Base-by-base conservation (phyloP, 2,329 filamentous ascomycete species). In the Colletotrichum cordylinicola region DNA sequence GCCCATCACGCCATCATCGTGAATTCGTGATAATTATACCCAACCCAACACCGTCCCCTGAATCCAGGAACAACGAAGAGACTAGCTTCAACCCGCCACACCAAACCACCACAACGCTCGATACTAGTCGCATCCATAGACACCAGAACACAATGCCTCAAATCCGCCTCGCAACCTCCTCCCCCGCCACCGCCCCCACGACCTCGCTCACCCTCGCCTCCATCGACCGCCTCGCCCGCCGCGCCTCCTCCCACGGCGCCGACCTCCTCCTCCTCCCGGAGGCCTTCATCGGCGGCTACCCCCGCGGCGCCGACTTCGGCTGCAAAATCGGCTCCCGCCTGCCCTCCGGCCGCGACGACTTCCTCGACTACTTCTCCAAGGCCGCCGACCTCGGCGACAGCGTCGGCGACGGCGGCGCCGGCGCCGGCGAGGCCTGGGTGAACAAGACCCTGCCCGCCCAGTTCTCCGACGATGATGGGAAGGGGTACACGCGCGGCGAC, bases 261-360 rank as follows among this genome's bases (percentile, higher is more conserved):
- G 88, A 97, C 82, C 89, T 98, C 66, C 89, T 98, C 33, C 91
- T 98, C 68, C 96, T 98, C 77, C 96, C 96, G 0, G 96, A 98
- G 87, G 96, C 96, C 27, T 98, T 95, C 82, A 90, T 98, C 2
- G 96, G 96, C 62, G 96, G 96, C 2, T 98, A 98, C 82, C 96
- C 96, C 21, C 93, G 96, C 13, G 95, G 94, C 21, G 93, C 93
- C 77, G 87, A 88, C 67, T 98, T 98, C 81, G 96, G 96, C 6
- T 92, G 92, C 62, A 89, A 91, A 2, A 89, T 98, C 8, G 96
- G 96, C 6, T 88, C 89, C 18, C 92, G 96, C 48, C 89, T 90
- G 0, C 87, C 90, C 4, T 87, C 89, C 65, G 96, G 96, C 6
- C 91, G 96, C 21, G 95, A 98, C 31, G 95, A 98, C 80, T 98